Conservation (phyloP, 2,329 filamentous ascomycete species). For the Hymenoscyphus repandus region DNA sequence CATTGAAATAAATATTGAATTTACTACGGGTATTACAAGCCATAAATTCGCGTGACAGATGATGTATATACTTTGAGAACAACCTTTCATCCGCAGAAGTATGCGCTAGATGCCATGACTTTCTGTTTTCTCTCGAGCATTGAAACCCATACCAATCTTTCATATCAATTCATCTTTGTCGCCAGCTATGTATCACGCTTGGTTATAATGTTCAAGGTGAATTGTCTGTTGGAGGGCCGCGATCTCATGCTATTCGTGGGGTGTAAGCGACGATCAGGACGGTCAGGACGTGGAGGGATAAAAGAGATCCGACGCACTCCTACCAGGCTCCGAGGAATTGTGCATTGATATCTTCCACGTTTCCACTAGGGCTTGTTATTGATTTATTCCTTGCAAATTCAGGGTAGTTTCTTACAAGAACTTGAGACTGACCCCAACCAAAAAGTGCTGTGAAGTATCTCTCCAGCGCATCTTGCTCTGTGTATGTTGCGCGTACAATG, state of each 20-base stretch:
- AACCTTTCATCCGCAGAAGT: too few species aligned
- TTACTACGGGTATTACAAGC: too few species aligned
- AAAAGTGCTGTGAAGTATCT: constrained; percentile 4
- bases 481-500: constrained; percentile 8
- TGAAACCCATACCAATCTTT: too few species aligned
- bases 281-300: too few species aligned
- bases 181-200: not conserved
- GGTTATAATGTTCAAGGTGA: not conserved
- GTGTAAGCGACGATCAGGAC: not conserved
- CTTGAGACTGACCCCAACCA: not conserved
- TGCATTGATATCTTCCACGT: not conserved
- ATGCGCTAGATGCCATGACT: too few species aligned
- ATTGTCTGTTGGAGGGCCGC: not conserved
- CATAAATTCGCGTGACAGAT: too few species aligned
- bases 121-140: too few species aligned
- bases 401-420: not conserved
- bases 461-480: constrained; percentile 6
- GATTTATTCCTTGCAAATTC: not conserved
- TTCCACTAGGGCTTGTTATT: not conserved
- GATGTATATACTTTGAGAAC: too few species aligned
- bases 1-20: too few species aligned
- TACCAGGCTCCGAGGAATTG: not conserved
- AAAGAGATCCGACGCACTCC: not conserved
- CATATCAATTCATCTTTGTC: too few species aligned
- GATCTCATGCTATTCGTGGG: not conserved